These are phyloP conservation scores for Aspergillus olivimuriae DNA, from an alignment of 495 filamentous ascomycete species.

Conservation along the genomic window DNA sequence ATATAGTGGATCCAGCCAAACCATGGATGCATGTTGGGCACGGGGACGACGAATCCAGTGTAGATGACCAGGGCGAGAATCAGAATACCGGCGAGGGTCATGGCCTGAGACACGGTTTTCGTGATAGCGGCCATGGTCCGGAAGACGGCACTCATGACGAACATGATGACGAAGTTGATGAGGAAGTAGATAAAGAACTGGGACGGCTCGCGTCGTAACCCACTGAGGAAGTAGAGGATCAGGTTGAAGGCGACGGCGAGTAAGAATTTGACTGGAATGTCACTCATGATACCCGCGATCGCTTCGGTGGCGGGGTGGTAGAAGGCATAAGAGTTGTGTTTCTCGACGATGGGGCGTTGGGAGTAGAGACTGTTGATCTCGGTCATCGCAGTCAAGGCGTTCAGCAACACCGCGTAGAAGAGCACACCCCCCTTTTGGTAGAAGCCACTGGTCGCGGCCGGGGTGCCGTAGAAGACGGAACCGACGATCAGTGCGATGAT, in stretches of 20 bases:
- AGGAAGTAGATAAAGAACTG: constrained; percentile 56
- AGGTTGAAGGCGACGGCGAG: constrained; percentile 40
- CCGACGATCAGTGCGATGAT: constrained; percentile 74
- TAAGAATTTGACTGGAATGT: constrained; percentile 47
- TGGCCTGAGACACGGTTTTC: constrained; percentile 39
- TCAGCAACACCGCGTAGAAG: constrained; percentile 76
- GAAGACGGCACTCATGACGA: constrained; percentile 49
- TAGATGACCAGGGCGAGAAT: constrained; percentile 38
- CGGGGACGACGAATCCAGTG: constrained; percentile 39
- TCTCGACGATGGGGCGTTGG: constrained; percentile 55
- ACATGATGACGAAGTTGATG: constrained; percentile 40
- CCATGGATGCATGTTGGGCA: constrained; percentile 42
- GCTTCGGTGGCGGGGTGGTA: constrained; percentile 54
- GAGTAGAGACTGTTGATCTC: constrained; percentile 53
- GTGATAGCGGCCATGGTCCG: constrained; percentile 38
- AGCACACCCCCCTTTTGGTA: constrained; percentile 67
- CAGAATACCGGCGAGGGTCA: constrained; percentile 35
- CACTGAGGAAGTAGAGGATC: constrained; percentile 48
- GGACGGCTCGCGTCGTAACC: constrained; percentile 31
- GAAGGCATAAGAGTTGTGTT: constrained; percentile 52
- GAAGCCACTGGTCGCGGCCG: constrained; percentile 54
- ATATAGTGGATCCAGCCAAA: constrained; percentile 40
- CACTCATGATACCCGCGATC: constrained; percentile 45
- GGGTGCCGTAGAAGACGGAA: constrained; percentile 73
- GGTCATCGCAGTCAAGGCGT: constrained; percentile 40